These are phyloP conservation scores for Geosmithia flava DNA, from an alignment of 2,329 filamentous ascomycete species.

Conservation along the genomic window DNA sequence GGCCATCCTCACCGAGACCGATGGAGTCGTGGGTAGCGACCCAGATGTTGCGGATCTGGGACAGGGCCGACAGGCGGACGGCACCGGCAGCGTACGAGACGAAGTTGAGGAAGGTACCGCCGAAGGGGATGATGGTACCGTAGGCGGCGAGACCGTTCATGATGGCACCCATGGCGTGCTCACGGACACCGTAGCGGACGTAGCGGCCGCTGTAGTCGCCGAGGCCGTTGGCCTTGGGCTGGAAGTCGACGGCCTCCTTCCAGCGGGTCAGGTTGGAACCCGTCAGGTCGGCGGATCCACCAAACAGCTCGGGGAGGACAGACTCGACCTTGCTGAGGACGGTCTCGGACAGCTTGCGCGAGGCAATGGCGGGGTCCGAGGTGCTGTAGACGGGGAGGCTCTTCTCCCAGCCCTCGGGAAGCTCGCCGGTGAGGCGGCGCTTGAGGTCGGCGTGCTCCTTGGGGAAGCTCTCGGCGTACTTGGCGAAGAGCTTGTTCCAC, in stretches of 20 bases:
- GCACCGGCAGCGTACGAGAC: slow-evolving; percentile 95
- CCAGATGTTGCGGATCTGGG: slow-evolving; percentile 85
- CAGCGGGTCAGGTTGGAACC: slow-evolving; percentile 97
- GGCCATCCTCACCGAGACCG: slow-evolving; percentile 95
- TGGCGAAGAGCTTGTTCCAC: slow-evolving; percentile 88
- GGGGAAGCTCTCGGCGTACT: slow-evolving; percentile 71
- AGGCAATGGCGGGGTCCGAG: slow-evolving; percentile 71
- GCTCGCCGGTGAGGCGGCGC: slow-evolving; percentile 69
- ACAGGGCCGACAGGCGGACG: slow-evolving; percentile 86
- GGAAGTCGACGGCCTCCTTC: slow-evolving; percentile 97
- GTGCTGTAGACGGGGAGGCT: slow-evolving; percentile 82
- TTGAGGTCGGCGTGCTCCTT: slow-evolving; percentile 67
- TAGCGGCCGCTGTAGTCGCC: slow-evolving; percentile 89
- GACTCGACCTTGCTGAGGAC: slow-evolving; percentile 81
- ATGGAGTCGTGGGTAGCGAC: slow-evolving; percentile 98
- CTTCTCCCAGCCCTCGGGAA: slow-evolving; percentile 96
- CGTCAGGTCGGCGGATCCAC: slow-evolving; percentile 94
- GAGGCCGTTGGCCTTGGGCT: slow-evolving; percentile 74
- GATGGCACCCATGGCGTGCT: slow-evolving; percentile 85
- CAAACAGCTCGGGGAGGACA: slow-evolving; percentile 78
- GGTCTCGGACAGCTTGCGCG: slow-evolving; percentile 91
- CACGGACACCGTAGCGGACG: slow-evolving; percentile 82
- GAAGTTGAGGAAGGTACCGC: slow-evolving; percentile 98
- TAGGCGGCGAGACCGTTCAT: slow-evolving; percentile 94
- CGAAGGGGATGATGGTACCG: slow-evolving; percentile 86